A percentile compares a stretch with the other conserved stretches of the same genome.
Conservation (phyloP, 495 filamentous ascomycete genomes). For the Astrothelium macrocarpum region DNA sequence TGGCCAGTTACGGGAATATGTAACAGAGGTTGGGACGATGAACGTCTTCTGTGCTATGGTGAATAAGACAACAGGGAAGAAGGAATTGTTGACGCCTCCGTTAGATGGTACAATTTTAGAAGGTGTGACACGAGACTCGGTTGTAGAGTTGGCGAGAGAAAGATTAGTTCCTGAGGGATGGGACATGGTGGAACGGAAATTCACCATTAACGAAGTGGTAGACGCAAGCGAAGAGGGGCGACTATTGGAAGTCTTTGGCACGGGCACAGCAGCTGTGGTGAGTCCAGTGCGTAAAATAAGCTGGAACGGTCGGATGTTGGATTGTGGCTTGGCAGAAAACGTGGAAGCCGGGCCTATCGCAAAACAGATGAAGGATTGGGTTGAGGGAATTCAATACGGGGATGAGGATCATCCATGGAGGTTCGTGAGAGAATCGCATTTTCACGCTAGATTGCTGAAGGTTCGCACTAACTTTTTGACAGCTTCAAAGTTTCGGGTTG, state of each 20-base stretch:
- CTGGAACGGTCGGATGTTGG: constrained; percentile 68
- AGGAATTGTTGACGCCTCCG: constrained; percentile 83
- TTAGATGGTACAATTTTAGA: constrained; percentile 96
- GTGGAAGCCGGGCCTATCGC: constrained; percentile 84
- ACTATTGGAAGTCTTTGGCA: constrained; percentile 83
- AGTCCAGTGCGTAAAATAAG: constrained; percentile 76
- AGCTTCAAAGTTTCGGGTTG: constrained; percentile 1
- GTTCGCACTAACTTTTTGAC: not conserved
- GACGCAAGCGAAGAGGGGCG: constrained; percentile 76
- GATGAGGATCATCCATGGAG: constrained; percentile 86
- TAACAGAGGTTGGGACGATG: constrained; percentile 97
- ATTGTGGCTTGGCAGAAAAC: constrained; percentile 63
- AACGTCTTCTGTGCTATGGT: constrained; percentile 82
- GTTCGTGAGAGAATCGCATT: not conserved
- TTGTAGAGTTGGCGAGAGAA: constrained; percentile 75
- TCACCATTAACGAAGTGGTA: constrained; percentile 73
- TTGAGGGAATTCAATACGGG: constrained; percentile 88
- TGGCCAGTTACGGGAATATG: constrained; percentile 71
- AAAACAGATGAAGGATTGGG: constrained; percentile 85
- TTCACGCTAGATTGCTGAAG: not conserved
- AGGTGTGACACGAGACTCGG: constrained; percentile 83
- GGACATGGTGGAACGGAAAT: constrained; percentile 78
- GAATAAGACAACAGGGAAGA: constrained; percentile 74
- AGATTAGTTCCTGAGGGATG: constrained; percentile 75
- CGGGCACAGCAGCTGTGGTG: constrained; percentile 81